phyloP scores from a whole-genome alignment of 2,329 filamentous ascomycete species.

The Fonsecaea erecta region DNA sequence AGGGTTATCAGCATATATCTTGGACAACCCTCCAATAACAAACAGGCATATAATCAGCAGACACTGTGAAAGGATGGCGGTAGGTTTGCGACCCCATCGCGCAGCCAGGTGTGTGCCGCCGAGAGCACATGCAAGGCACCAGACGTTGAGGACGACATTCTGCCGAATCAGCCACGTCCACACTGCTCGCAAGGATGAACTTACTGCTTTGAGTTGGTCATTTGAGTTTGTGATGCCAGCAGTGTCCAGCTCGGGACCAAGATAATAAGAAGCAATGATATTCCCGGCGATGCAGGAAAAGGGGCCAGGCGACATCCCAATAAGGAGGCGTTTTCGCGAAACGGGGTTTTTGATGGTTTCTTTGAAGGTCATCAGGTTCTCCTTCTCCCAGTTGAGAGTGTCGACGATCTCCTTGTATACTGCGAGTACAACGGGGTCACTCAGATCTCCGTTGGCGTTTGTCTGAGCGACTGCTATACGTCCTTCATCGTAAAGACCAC shows the following conservation, averaged over 20 bases:
- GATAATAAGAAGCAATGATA: slow-evolving; percentile 50
- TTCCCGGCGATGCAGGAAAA: slow-evolving; percentile 39
- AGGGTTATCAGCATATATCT: slow-evolving; percentile 36
- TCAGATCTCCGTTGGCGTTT: slow-evolving; percentile 18
- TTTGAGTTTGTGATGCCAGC: slow-evolving; percentile 53
- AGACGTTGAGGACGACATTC: slow-evolving; percentile 59
- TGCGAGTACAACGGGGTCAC: slow-evolving; percentile 13
- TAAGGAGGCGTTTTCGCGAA: slow-evolving; percentile 13
- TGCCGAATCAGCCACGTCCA: not conserved
- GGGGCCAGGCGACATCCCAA: slow-evolving; percentile 12
- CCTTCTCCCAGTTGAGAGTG: slow-evolving; percentile 20
- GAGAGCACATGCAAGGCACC: slow-evolving; percentile 52
- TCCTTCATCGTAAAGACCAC: slow-evolving; percentile 28
- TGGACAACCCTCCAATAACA: slow-evolving; percentile 57
- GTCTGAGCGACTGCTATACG: slow-evolving; percentile 23
- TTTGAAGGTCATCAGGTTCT: slow-evolving; percentile 29
- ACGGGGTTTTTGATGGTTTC: slow-evolving; percentile 12
- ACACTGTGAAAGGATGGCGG: slow-evolving; percentile 41
- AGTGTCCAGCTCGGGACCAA: slow-evolving; percentile 50
- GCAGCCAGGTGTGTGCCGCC: slow-evolving; percentile 51
- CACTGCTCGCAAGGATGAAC: not conserved
- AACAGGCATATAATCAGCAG: slow-evolving; percentile 52
- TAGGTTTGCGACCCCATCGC: slow-evolving; percentile 50
- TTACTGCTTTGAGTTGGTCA: slow-evolving; percentile 50
- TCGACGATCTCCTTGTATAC: slow-evolving; percentile 25